These are phyloP conservation scores for Taphrina flavorubra DNA, from an alignment of 1,139 yeast species.

Conservation along the genomic window DNA sequence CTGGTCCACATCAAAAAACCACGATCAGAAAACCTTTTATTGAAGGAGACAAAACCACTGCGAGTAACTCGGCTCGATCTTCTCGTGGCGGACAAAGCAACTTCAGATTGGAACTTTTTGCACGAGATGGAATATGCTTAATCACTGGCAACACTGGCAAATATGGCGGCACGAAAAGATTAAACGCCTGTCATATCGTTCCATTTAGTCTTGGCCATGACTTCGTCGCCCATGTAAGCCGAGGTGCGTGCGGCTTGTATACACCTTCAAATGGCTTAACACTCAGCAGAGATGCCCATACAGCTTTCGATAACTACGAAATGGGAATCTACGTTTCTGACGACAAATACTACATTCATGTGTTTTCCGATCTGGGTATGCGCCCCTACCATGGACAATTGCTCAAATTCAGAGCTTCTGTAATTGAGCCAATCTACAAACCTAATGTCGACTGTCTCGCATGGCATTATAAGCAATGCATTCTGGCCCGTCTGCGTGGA, in stretches of 20 bases:
- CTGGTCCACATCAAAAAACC: slow-evolving; percentile 13
- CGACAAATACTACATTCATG: background rate
- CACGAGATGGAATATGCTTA: slow-evolving; percentile 4
- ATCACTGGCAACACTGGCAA: slow-evolving; percentile 2
- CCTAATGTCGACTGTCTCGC: slow-evolving; percentile 7
- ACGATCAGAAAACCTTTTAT: slow-evolving; percentile 4
- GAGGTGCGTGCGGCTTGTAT: slow-evolving; percentile 6
- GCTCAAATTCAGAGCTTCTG: background rate
- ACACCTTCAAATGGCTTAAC: slow-evolving; percentile 11
- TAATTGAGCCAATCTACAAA: background rate
- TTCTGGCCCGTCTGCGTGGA: slow-evolving; percentile 1
- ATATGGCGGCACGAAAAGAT: background rate
- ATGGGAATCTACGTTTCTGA: background rate
- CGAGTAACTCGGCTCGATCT: slow-evolving; percentile 1
- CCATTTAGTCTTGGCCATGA: slow-evolving; percentile 6
- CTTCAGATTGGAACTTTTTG: slow-evolving; percentile 5
- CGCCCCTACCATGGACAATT: slow-evolving; percentile 11
- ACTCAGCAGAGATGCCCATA: slow-evolving; percentile 2
- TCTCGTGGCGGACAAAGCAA: slow-evolving; percentile 2
- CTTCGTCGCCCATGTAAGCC: background rate
- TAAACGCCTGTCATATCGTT: slow-evolving; percentile 8
- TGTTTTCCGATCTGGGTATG: background rate
- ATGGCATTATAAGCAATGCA: slow-evolving; percentile 11
- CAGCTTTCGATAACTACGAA: background rate
- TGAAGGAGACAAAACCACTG: background rate